Evolutionary conservation across 169 alveolate species (phyloP).

Genomic region (Besnoitia besnoiti): DNA sequence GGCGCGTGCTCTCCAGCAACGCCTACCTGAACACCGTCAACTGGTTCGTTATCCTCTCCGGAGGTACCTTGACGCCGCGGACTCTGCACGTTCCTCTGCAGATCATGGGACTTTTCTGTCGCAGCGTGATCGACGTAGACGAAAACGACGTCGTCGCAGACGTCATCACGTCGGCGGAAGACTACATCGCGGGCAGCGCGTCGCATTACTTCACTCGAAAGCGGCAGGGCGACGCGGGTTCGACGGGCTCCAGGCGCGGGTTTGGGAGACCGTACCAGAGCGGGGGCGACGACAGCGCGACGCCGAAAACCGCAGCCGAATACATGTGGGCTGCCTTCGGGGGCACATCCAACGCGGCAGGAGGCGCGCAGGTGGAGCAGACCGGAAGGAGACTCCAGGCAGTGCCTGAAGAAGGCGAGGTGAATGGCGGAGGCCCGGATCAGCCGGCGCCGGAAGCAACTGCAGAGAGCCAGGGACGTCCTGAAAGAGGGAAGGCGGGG

Average conservation of each 20-base stretch:
- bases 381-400: not conserved
- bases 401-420: not conserved
- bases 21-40: constrained; percentile 61
- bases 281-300: not conserved
- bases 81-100: constrained; percentile 51
- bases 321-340: not conserved
- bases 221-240: not conserved
- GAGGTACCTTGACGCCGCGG: constrained; percentile 67
- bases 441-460: not conserved
- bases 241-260: not conserved
- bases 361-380: not conserved
- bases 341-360: not conserved
- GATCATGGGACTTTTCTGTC: constrained; percentile 41
- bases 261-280: not conserved
- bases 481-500: not conserved
- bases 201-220: not conserved
- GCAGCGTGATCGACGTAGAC: constrained; percentile 42
- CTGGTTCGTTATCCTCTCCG: constrained; percentile 60
- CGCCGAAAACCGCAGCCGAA: not conserved
- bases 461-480: not conserved
- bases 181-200: not conserved
- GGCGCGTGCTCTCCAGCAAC: constrained; percentile 67
- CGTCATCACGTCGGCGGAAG: constrained; percentile 60
- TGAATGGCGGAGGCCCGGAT: not conserved
- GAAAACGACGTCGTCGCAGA: constrained; percentile 47